Evolutionary conservation across 2,329 filamentous ascomycete genomes (phyloP), one percentile per base, ranked within the genome.

Genomic region (Cladosporium austrohemisphaericum): DNA sequence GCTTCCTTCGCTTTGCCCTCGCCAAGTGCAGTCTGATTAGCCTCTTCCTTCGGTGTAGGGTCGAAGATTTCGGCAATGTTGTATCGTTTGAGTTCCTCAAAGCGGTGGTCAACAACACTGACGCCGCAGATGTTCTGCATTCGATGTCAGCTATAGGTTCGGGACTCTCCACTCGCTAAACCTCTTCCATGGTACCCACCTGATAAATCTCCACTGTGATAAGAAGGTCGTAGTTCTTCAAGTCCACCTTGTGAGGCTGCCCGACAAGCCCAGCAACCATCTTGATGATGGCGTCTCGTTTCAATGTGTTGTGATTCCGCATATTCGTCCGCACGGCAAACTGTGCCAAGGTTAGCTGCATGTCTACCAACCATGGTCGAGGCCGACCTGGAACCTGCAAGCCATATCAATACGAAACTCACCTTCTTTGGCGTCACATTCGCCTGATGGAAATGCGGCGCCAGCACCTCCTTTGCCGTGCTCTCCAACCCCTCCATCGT

Each of bases 271-370:
- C 71, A 4, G 86, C 88, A 55, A 92, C 77, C 55, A 78, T 79
- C 60, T 84, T 80, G 66, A 93, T 92, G 41, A 92, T 75, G 14
- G 73, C 73, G 55, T 84, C 79, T 51, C 86, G 79, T 57, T 79
- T 84, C 53, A 92, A 74, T 3, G 76, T 75, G 57, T 75, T 83
- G 68, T 91, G 84, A 60, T 86, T 88, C 49, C 88, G 82, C 53
- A 88, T 80, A 11, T 80, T 85, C n/a, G 85, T 81, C 36, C 88
- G 81, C 57, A 94, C 91, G n/a, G 87, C 88, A 68, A 89, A 93
- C 87, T 92, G 53, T 29, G n/a, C n/a, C n/a, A n/a, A n/a, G n/a
- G n/a, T n/a, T n/a, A n/a, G n/a, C n/a, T n/a, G n/a, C n/a, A n/a
- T n/a, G n/a, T n/a, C n/a, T n/a, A n/a, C n/a, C n/a, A n/a, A n/a